Evolutionary conservation across 148 eudicot species (phyloP), one percentile per base, ranked within the genome.

Genomic region (Oxyria digyna): DNA sequence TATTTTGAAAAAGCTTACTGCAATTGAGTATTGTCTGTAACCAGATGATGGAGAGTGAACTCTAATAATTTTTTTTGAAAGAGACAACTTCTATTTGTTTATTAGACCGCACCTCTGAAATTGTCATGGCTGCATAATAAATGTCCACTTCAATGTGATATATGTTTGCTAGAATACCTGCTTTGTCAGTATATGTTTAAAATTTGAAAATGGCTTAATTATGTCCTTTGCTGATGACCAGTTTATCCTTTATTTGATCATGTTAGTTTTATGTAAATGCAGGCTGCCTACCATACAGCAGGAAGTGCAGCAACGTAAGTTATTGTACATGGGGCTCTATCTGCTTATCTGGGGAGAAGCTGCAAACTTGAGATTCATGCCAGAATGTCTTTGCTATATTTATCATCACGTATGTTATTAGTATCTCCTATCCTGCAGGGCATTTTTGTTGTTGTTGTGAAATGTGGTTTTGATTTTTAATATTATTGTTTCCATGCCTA

Each of bases 331-430:
- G 99, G 99, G 97, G 8, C 74, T 91, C n/a, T 95, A 88, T 81
- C 87, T 95, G 69, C 97, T 94, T 38, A 94, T 94, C 76, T 94
- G 99, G 99, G 99, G 99, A 40, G 99, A 94, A 81, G 97, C 99
- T 66, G 99, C 99, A 74, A 95, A 95, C 74, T 74, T 95, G 74
- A 84, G 99, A 87, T 95, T 95, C 78, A 91, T 95, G 99, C 99
- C 99, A 13, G 99, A 95, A 76, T 95, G 99, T 75, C 87, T 95
- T 26, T 91, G 99, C 87, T 95, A 91, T 74, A 91, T 94, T 29
- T 95, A 91, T 81, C 99, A 95, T 71, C 96, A 91, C 75, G 99
- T 95, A 88, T 77, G 85, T 29, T 59, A 6, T 14, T 59, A 59
- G 29, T 29, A 3, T 59, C 65, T 59, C 26, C 37, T 59, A 14